Evolutionary conservation across 1,139 yeast genomes (phyloP).

Genomic region (Candida freyschussii): DNA sequence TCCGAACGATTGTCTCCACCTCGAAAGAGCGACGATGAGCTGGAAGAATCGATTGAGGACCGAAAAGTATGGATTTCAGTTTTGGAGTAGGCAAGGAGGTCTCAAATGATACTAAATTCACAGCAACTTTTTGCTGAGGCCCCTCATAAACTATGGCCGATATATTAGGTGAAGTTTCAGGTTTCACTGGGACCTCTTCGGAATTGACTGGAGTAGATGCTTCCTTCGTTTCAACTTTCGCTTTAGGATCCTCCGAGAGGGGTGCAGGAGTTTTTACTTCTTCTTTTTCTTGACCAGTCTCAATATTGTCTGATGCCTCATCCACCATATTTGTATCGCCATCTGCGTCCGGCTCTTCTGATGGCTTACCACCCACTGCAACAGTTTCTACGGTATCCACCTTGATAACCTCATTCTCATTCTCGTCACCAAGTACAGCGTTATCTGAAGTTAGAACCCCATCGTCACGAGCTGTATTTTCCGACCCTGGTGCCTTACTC

Average conservation of each 20-base stretch:
- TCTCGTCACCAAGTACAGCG: no score
- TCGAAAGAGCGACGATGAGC: constrained; percentile 50
- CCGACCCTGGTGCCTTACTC: no score
- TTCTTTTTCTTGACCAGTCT: constrained; percentile 1
- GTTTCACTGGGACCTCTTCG: constrained; percentile 5
- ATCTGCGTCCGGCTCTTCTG: background rate
- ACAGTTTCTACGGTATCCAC: background rate
- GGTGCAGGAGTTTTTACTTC: background rate
- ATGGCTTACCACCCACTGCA: background rate
- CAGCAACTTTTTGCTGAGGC: constrained; percentile 55
- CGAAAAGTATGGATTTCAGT: constrained; percentile 50
- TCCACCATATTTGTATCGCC: background rate
- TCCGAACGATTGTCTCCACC: constrained; percentile 48
- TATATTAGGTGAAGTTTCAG: constrained; percentile 8
- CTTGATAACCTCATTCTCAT: background rate
- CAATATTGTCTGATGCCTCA: background rate
- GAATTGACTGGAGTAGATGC: constrained; percentile 4
- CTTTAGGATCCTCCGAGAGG: background rate
- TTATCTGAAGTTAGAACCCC: no score
- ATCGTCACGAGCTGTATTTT: no score
- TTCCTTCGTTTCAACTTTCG: background rate
- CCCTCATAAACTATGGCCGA: constrained; percentile 45
- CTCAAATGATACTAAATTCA: constrained; percentile 44
- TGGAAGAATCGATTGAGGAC: constrained; percentile 51
- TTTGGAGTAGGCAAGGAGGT: constrained; percentile 31